phyloP scores from a whole-genome alignment of 2,329 filamentous ascomycete genomes.

The Sporothrix globosa region DNA sequence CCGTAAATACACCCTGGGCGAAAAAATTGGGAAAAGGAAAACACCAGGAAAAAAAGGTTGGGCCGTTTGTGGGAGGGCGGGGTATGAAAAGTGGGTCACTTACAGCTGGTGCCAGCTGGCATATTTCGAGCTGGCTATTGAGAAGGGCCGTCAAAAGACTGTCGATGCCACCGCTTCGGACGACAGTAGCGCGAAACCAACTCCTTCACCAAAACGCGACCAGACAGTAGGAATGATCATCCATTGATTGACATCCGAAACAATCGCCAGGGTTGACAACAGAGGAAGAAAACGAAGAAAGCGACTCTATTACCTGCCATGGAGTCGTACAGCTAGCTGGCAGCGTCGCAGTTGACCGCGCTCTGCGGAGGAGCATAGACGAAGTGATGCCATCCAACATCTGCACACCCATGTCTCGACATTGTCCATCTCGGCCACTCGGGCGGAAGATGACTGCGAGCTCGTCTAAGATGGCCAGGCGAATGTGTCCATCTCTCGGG shows the following conservation, averaged over 20 bases:
- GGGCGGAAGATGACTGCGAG: background rate
- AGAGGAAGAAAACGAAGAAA: too few relatives aligned
- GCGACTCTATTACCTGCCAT: too few relatives aligned
- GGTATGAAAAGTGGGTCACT: constrained; percentile 1
- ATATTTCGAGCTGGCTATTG: background rate
- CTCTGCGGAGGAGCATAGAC: too few relatives aligned
- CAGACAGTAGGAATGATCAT: background rate
- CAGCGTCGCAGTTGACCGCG: too few relatives aligned
- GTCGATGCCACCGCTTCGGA: background rate
- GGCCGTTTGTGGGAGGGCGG: constrained; percentile 31
- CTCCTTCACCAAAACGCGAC: background rate
- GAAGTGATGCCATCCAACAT: background rate
- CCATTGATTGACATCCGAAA: background rate
- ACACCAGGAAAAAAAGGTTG: constrained; percentile 23
- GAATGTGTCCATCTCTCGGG: background rate
- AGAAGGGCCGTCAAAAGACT: background rate
- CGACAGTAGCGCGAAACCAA: background rate
- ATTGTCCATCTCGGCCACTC: background rate
- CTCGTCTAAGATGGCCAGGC: background rate
- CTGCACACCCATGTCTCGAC: background rate
- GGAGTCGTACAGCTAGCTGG: too few relatives aligned
- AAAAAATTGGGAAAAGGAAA: background rate
- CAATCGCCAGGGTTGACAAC: background rate
- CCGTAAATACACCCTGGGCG: background rate
- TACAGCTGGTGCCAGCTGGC: constrained; percentile 30